phyloP scores from a whole-genome alignment of 306 rosid species.

The Castanea crenata region DNA sequence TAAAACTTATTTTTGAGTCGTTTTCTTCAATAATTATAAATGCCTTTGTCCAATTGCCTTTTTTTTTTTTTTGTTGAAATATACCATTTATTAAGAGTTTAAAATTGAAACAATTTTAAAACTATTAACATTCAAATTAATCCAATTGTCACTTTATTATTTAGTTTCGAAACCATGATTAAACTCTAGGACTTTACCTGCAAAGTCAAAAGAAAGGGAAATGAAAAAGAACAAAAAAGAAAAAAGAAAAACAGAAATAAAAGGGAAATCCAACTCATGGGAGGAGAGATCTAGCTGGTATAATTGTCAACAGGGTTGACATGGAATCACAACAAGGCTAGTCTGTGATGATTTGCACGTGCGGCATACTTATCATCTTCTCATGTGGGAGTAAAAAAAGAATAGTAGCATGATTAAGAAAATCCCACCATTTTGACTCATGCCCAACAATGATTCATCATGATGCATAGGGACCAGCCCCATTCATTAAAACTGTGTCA shows the following conservation, averaged over 20 bases:
- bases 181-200: too few species aligned
- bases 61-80: too few species aligned
- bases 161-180: too few species aligned
- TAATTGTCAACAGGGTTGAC: slow-evolving; percentile 79
- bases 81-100: too few species aligned
- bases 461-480: slow-evolving; percentile 37
- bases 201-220: slow-evolving; percentile 8
- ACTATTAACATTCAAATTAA: too few species aligned
- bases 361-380: slow-evolving; percentile 66
- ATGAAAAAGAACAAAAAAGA: not conserved
- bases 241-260: not conserved
- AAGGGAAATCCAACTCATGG: slow-evolving; percentile 32
- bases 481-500: slow-evolving; percentile 41
- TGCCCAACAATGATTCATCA: slow-evolving; percentile 48
- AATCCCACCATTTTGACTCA: slow-evolving; percentile 64
- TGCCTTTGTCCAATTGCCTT: too few species aligned
- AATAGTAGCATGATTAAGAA: slow-evolving; percentile 37
- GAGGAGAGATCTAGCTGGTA: slow-evolving; percentile 13
- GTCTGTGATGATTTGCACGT: slow-evolving; percentile 76
- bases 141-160: too few species aligned
- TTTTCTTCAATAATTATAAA: too few species aligned
- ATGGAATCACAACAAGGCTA: slow-evolving; percentile 44
- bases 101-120: too few species aligned
- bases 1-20: accelerated
- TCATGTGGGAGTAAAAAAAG: slow-evolving; percentile 26